Base-by-base conservation (phyloP, 306 rosid genomes). In the Potentilla sterilis region DNA sequence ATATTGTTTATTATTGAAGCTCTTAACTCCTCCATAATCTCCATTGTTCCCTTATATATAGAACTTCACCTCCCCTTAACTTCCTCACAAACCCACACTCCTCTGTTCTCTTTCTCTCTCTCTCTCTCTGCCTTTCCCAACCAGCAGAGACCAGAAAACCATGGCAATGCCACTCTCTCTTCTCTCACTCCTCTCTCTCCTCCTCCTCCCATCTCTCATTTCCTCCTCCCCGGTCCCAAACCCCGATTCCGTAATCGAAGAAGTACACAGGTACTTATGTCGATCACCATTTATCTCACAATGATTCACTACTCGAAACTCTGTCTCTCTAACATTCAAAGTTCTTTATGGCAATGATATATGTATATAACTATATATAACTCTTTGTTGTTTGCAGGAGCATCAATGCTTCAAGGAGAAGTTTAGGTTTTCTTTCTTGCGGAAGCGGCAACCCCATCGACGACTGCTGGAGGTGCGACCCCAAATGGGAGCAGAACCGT, bases 401-500 rank as follows among this genome's bases (percentile, higher is more conserved):
- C 87, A 83, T 87, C 73, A 90, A 90, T 76, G 87, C 43, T 14
- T 87, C 91, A 1, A 83, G 97, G 47, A 85, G 99, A 52, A 88
- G 78, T 24, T 34, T 95, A 64, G 99, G 83, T 18, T 90, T 73
- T 78, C 85, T 91, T 4, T 90, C 99, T 5, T 95, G 99, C 34
- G 89, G 84, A 4, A 86, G 78, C 0, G 97, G 97, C 1, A 95
- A 95, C 79, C 93, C 97, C 8, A 90, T 95, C 24, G 99, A 95
- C 67, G 99, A 95, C 74, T 95, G 99, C 75, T 95, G 99, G 99
- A 80, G 93, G 67, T 95, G 99, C 57, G 97, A 92, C 72, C 67
- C 82, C 3, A 85, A 90, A 2, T 95, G 99, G 99, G 91, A 77
- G 46, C 88, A 81, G 66, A 95, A 95, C 75, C 74, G 97, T 0